Percentiles rank a stretch among this genome's conserved stretches.
phyloP scores from a whole-genome alignment of 768 basidiomycete species.

The Suillus weaverae region DNA sequence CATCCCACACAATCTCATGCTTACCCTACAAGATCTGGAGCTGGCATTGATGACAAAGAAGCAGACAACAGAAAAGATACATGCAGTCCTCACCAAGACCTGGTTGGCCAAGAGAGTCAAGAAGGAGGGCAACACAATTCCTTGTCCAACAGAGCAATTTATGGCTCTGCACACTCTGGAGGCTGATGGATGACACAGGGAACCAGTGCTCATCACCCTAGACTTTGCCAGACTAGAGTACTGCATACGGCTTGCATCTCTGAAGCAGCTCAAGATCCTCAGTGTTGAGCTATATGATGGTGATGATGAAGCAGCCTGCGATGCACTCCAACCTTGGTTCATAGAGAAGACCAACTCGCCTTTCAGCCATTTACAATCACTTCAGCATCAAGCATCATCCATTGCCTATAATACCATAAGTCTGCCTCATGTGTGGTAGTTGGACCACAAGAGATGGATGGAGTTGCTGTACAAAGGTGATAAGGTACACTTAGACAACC shows the following conservation, averaged over 20 bases:
- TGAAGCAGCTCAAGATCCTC: background rate
- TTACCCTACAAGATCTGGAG: too few species aligned
- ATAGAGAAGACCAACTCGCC: slow-evolving; percentile 1
- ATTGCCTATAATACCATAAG: slow-evolving; percentile 5
- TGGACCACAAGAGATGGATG: background rate
- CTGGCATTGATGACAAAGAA: too few species aligned
- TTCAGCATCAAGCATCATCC: slow-evolving; percentile 9
- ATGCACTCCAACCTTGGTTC: background rate
- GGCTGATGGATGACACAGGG: slow-evolving; percentile 1
- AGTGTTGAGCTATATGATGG: background rate
- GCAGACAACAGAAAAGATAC: slow-evolving; percentile 11
- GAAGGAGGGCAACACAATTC: background rate
- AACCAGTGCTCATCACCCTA: background rate
- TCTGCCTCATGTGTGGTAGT: slow-evolving; percentile 10
- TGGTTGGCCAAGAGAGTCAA: slow-evolving; percentile 17
- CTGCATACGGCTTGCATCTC: slow-evolving; percentile 9
- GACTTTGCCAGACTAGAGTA: slow-evolving; percentile 8
- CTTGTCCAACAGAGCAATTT: slow-evolving; percentile 19
- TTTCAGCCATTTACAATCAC: background rate
- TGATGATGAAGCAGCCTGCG: background rate
- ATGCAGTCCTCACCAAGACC: slow-evolving; percentile 2
- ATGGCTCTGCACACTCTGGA: background rate
- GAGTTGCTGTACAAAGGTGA: slow-evolving; percentile 8
- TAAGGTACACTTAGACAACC: background rate
- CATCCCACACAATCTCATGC: background rate